These are phyloP conservation scores for Wickerhamomyces hampshirensis DNA, from an alignment of 805 yeast species.

Conservation along the genomic window DNA sequence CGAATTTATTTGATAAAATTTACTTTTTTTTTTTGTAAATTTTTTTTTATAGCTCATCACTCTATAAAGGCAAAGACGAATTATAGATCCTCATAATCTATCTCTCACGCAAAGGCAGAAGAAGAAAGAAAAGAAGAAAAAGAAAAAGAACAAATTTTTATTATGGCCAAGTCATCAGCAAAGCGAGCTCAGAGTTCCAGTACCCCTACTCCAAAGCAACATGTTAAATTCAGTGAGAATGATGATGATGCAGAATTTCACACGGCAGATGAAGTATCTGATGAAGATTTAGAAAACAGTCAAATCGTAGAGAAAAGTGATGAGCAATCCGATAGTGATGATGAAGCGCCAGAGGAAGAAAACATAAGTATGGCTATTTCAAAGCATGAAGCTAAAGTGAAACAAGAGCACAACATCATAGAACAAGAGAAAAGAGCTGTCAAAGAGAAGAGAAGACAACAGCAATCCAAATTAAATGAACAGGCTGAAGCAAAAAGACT, in stretches of 20 bases:
- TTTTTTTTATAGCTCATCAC: slow-evolving; percentile 8
- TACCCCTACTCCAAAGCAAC: slow-evolving; percentile 1
- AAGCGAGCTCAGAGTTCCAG: neutral
- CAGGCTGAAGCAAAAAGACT: slow-evolving; percentile 21
- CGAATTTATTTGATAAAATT: too few relatives aligned
- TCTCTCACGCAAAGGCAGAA: too few relatives aligned
- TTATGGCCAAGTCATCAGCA: too few relatives aligned
- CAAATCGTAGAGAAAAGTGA: slow-evolving; percentile 2
- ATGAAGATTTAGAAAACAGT: slow-evolving; percentile 7
- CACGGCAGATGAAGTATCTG: slow-evolving; percentile 19
- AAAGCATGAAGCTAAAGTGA: slow-evolving; percentile 25
- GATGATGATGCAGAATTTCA: slow-evolving; percentile 14
- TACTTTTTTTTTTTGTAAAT: too few relatives aligned
- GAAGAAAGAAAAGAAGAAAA: too few relatives aligned
- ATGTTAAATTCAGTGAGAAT: slow-evolving; percentile 18
- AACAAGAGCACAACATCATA: slow-evolving; percentile 20
- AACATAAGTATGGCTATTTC: slow-evolving; percentile 24
- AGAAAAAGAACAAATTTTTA: too few relatives aligned
- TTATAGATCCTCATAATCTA: too few relatives aligned
- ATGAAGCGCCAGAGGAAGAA: slow-evolving; percentile 52
- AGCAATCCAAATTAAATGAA: slow-evolving; percentile 19
- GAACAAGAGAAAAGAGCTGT: slow-evolving; percentile 19
- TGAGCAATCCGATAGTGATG: slow-evolving; percentile 26
- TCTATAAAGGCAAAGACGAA: too few relatives aligned
- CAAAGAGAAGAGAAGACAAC: slow-evolving; percentile 25